phyloP scores from a whole-genome alignment of 345 rosid genomes.

The Gossypium mustelinum region DNA sequence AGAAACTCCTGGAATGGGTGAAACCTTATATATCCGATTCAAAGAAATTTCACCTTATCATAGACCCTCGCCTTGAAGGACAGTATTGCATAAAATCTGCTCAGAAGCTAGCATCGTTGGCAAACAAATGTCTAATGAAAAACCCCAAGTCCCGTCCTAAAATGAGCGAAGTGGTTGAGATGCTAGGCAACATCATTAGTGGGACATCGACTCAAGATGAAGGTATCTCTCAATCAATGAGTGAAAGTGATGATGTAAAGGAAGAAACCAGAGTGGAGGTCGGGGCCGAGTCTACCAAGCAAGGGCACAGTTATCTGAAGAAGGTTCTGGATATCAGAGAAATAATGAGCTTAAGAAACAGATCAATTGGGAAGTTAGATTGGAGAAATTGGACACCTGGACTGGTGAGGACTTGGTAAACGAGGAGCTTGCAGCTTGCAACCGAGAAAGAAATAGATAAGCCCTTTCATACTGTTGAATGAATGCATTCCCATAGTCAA shows the following conservation, averaged over 20 bases:
- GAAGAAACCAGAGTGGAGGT: conserved; percentile 37
- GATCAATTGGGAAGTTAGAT: conserved; percentile 74
- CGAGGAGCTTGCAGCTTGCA: conserved; percentile 20
- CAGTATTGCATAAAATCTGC: conserved; percentile 67
- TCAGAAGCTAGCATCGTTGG: conserved; percentile 67
- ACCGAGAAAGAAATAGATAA: neutral
- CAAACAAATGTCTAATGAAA: conserved; percentile 79
- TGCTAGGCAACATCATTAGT: conserved; percentile 55
- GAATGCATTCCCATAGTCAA: neutral
- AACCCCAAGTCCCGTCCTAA: conserved; percentile 84
- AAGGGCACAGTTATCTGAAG: conserved; percentile 45
- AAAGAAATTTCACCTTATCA: conserved; percentile 71
- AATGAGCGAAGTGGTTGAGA: conserved; percentile 82
- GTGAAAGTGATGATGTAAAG: conserved; percentile 31
- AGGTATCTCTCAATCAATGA: neutral
- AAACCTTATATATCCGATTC: conserved; percentile 77
- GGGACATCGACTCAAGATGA: conserved; percentile 36
- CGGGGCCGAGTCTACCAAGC: conserved; percentile 42
- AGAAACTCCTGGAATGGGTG: conserved; percentile 92
- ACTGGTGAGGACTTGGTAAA: conserved; percentile 59
- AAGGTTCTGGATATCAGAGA: conserved; percentile 68
- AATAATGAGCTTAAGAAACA: conserved; percentile 63
- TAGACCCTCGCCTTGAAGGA: conserved; percentile 81
- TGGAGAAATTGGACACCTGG: conserved; percentile 97
- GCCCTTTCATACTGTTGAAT: neutral